phyloP scores from a whole-genome alignment of 1,139 yeast genomes.

The Candida sp. region DNA sequence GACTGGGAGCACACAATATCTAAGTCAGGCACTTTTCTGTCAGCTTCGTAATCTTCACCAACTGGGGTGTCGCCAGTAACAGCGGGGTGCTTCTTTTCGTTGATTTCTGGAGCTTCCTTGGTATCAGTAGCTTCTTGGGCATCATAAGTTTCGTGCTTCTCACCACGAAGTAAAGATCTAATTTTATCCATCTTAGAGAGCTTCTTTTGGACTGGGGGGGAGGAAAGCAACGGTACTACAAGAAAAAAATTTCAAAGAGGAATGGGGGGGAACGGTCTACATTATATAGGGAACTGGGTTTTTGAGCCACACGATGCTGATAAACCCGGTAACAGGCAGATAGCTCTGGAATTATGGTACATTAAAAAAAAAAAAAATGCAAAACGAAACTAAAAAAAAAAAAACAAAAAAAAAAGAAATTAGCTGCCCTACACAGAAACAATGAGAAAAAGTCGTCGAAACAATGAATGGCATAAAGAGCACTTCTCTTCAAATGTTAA shows the following conservation, averaged over 20 bases:
- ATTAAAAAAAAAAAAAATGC: background rate
- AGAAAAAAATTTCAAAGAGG: background rate
- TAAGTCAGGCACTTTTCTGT: slow-evolving; percentile 20
- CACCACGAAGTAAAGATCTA: slow-evolving; percentile 16
- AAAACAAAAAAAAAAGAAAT: too few relatives aligned
- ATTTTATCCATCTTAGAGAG: slow-evolving; percentile 22
- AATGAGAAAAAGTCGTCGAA: too few relatives aligned
- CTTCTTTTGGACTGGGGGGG: slow-evolving; percentile 2
- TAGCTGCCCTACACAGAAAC: too few relatives aligned
- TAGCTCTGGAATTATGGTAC: background rate
- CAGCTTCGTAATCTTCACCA: slow-evolving; percentile 24
- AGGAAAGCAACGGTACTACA: background rate
- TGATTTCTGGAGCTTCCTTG: background rate
- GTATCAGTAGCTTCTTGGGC: background rate
- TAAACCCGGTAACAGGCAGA: background rate
- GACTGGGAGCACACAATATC: slow-evolving; percentile 31
- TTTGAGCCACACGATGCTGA: background rate
- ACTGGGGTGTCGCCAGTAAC: background rate
- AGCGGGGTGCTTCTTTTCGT: slow-evolving; percentile 1
- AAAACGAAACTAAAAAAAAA: background rate
- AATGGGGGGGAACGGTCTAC: background rate
- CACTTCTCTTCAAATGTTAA: too few relatives aligned
- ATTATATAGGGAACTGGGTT: background rate
- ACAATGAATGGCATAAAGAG: too few relatives aligned
- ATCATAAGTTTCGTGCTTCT: slow-evolving; percentile 1